These are phyloP conservation scores for Collybia sordida DNA, from an alignment of 768 basidiomycete genomes.

Conservation along the genomic window DNA sequence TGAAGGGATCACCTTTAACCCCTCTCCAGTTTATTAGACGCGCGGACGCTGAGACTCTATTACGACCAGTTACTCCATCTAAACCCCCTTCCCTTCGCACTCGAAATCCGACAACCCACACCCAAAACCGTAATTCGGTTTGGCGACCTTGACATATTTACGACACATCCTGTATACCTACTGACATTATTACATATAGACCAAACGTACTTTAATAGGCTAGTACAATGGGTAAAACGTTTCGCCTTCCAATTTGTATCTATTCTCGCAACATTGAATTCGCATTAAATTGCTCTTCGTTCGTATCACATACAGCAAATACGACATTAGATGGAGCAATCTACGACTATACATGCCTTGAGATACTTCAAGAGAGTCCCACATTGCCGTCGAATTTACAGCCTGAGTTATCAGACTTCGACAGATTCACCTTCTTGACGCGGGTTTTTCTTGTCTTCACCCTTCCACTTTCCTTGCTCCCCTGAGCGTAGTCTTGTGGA, in stretches of 20 bases:
- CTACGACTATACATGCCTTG: constrained; percentile 16
- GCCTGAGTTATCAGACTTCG: no score
- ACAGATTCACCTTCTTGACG: no score
- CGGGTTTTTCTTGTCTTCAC: neutral
- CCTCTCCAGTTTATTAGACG: constrained; percentile 85
- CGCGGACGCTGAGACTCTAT: constrained; percentile 59
- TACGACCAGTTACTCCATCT: constrained; percentile 67
- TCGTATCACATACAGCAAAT: constrained; percentile 24
- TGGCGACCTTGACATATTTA: constrained; percentile 58
- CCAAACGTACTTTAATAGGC: no score
- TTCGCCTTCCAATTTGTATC: constrained; percentile 1
- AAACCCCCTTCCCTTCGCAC: constrained; percentile 45
- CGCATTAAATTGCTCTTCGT: no score
- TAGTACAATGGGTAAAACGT: no score
- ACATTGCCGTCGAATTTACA: no score
- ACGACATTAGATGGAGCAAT: neutral
- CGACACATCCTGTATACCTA: constrained; percentile 9
- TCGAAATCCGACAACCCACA: constrained; percentile 38
- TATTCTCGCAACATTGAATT: constrained; percentile 1
- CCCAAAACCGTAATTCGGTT: constrained; percentile 51
- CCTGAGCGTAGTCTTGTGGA: constrained; percentile 32
- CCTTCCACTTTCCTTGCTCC: constrained; percentile 3
- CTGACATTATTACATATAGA: neutral
- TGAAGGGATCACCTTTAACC: constrained; percentile 71
- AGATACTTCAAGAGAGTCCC: no score